Conservation (phyloP, 2,329 filamentous ascomycete genomes). For the Ophioceras dolichostomum region DNA sequence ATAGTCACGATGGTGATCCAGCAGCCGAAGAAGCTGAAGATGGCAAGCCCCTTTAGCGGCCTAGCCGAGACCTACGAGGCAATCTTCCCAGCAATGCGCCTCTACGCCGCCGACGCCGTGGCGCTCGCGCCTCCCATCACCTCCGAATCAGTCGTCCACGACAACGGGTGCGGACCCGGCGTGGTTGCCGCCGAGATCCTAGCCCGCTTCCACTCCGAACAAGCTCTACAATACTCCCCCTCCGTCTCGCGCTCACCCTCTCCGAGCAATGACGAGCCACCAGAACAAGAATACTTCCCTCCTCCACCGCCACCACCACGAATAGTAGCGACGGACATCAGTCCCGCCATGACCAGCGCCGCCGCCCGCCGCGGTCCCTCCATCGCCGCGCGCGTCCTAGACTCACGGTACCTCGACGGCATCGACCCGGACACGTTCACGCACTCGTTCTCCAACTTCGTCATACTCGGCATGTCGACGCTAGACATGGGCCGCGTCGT, state of each 20-base stretch:
- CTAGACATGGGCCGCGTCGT: constrained; percentile 11
- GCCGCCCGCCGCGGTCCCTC: not conserved
- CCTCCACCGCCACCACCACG: constrained; percentile 3
- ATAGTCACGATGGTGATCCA: not conserved
- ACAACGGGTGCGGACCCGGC: constrained; percentile 20
- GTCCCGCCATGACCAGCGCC: constrained; percentile 9
- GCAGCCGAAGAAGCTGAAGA: not conserved
- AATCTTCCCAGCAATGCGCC: constrained; percentile 2
- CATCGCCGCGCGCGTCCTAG: constrained; percentile 5
- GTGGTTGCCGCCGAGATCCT: constrained; percentile 14
- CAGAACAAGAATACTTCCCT: no score
- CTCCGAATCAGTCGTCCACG: constrained; percentile 15
- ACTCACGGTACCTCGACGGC: constrained; percentile 11
- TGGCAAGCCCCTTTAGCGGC: not conserved
- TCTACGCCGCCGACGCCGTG: constrained; percentile 1
- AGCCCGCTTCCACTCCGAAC: not conserved
- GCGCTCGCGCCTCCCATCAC: constrained; percentile 8
- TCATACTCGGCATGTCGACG: constrained; percentile 14
- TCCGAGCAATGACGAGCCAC: not conserved
- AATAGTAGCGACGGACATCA: constrained; percentile 11
- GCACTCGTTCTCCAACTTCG: constrained; percentile 18
- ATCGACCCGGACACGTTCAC: constrained; percentile 9
- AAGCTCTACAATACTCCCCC: not conserved
- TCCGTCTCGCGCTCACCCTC: not conserved
- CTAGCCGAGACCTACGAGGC: constrained; percentile 2